Evolutionary conservation across 768 basidiomycete genomes (phyloP).

Genomic region (Termitomyces sp.): DNA sequence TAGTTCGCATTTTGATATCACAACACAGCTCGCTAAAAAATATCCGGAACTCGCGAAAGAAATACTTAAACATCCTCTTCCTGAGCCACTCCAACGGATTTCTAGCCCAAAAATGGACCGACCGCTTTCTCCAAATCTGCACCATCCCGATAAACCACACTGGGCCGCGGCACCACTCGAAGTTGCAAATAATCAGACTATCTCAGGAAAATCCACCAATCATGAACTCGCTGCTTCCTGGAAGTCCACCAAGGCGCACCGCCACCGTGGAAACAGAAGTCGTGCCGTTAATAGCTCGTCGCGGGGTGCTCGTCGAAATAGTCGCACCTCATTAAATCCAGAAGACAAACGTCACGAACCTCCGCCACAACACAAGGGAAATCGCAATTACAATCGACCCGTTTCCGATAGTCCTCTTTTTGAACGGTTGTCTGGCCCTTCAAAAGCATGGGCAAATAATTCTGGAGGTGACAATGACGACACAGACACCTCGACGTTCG

Average conservation of each 20-base stretch:
- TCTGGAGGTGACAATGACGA: background rate
- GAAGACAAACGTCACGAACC: conserved; percentile 2
- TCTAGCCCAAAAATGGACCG: background rate
- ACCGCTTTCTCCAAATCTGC: conserved; percentile 2
- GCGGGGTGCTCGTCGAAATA: background rate
- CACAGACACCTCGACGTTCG: conserved; percentile 3
- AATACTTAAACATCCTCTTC: conserved; percentile 29
- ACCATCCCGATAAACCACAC: conserved; percentile 12
- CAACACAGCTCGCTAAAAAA: conserved; percentile 26
- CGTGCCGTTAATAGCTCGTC: background rate
- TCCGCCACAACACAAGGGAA: conserved; percentile 2
- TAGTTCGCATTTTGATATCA: background rate
- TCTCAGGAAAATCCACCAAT: background rate
- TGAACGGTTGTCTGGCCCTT: background rate
- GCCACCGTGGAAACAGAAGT: background rate
- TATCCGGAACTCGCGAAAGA: conserved; percentile 30
- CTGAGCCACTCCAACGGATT: conserved; percentile 1
- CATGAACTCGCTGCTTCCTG: background rate
- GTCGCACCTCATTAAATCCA: background rate
- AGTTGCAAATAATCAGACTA: background rate
- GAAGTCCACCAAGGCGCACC: background rate
- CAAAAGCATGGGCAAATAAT: background rate
- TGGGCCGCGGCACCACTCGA: conserved; percentile 12
- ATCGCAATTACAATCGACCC: background rate
- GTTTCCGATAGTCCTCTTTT: background rate